Evolutionary conservation across 2,329 filamentous ascomycete species (phyloP).

Genomic region (Penicillium palitans): DNA sequence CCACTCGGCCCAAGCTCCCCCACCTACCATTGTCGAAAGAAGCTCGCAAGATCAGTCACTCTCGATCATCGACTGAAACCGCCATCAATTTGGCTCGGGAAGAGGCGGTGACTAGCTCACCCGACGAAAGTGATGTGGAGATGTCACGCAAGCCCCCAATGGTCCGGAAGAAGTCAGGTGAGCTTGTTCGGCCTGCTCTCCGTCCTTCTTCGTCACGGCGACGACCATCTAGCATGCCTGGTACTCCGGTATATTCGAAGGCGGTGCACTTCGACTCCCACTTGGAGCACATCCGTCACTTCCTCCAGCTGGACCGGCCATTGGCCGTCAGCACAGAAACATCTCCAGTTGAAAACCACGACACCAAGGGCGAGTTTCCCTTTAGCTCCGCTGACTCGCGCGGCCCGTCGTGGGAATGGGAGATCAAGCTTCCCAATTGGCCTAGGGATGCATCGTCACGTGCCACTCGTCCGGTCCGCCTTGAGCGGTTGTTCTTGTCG

Average conservation of each 20-base stretch:
- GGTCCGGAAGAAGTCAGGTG: slow-evolving; percentile 97
- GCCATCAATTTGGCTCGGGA: slow-evolving; percentile 50
- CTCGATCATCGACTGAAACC: slow-evolving; percentile 60
- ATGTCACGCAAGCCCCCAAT: slow-evolving; percentile 77
- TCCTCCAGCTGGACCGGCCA: slow-evolving; percentile 88
- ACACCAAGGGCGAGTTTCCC: slow-evolving; percentile 85
- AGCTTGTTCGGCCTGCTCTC: slow-evolving; percentile 89
- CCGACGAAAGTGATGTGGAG: slow-evolving; percentile 55
- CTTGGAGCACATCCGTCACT: slow-evolving; percentile 93
- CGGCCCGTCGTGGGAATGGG: slow-evolving; percentile 72
- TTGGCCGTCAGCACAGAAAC: slow-evolving; percentile 95
- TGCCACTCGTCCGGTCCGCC: slow-evolving; percentile 63
- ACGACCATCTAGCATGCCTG: slow-evolving; percentile 93
- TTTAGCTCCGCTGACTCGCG: slow-evolving; percentile 60
- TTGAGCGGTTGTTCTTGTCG: slow-evolving; percentile 86
- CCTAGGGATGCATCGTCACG: slow-evolving; percentile 66
- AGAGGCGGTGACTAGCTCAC: slow-evolving; percentile 46
- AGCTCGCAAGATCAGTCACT: slow-evolving; percentile 62
- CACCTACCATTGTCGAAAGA: slow-evolving; percentile 52
- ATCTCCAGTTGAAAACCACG: slow-evolving; percentile 84
- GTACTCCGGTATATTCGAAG: slow-evolving; percentile 92
- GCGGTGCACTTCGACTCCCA: slow-evolving; percentile 98
- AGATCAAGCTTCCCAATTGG: slow-evolving; percentile 82
- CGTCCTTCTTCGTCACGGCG: slow-evolving; percentile 71
- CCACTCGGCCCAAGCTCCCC: slow-evolving; percentile 16